These are phyloP conservation scores for Excoecaria cochinchinensis DNA, from an alignment of 345 rosid genomes.

Conservation along the genomic window DNA sequence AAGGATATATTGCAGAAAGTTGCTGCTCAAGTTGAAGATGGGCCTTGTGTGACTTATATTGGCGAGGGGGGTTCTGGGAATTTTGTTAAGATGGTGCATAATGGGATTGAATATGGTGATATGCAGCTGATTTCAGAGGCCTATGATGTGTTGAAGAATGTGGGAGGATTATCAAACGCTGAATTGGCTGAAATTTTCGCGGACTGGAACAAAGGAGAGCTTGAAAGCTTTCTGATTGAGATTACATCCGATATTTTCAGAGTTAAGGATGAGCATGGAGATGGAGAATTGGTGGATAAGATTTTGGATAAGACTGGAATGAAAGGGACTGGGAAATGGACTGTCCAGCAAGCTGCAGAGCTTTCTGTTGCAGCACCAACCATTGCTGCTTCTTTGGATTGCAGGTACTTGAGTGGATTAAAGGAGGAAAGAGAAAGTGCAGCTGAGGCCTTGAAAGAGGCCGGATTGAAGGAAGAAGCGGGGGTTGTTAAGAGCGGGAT, in stretches of 20 bases:
- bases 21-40: constrained; percentile 97
- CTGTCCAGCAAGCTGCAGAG: constrained; percentile 97
- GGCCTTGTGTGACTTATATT: constrained; percentile 91
- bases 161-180: constrained; percentile 64
- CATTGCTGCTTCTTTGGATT: constrained; percentile 88
- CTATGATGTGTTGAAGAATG: constrained; percentile 88
- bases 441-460: constrained; percentile 54
- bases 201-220: constrained; percentile 85
- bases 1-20: constrained; percentile 67
- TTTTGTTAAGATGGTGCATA: constrained; percentile 96
- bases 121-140: constrained; percentile 97
- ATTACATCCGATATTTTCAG: constrained; percentile 81
- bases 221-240: constrained; percentile 89
- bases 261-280: constrained; percentile 68
- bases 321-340: constrained; percentile 99
- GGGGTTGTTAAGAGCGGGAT: constrained; percentile 41
- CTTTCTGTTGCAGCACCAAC: constrained; percentile 98
- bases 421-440: constrained; percentile 87
- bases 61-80: constrained; percentile 98
- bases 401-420: constrained; percentile 87
- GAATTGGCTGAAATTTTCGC: constrained; percentile 71
- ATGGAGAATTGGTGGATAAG: constrained; percentile 85
- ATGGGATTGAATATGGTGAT: constrained; percentile 98
- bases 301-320: constrained; percentile 94
- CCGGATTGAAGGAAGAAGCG: constrained; percentile 77